phyloP scores from a whole-genome alignment of 2,329 filamentous ascomycete genomes.

The Dendryphion nanum region DNA sequence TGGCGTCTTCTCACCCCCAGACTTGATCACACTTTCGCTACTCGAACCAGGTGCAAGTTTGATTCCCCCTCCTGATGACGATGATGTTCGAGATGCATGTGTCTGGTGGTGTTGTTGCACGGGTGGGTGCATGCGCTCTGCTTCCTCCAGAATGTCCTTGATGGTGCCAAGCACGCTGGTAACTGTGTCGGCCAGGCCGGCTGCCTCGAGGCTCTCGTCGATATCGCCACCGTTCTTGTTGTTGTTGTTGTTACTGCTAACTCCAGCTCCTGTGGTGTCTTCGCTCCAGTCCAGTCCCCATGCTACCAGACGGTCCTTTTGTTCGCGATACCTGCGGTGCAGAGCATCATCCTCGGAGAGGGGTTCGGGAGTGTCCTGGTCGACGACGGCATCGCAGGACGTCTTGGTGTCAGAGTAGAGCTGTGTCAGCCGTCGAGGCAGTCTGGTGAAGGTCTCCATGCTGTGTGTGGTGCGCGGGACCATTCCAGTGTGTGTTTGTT shows the following conservation, averaged over 20 bases:
- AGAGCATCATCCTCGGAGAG: slow-evolving; percentile 67
- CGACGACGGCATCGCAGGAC: slow-evolving; percentile 68
- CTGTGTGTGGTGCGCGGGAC: slow-evolving; percentile 8
- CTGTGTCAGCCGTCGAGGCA: slow-evolving; percentile 46
- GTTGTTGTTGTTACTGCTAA: too few relatives aligned
- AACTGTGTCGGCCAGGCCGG: slow-evolving; percentile 73
- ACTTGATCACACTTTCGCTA: too few relatives aligned
- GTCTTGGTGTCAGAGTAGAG: slow-evolving; percentile 81
- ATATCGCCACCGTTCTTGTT: slow-evolving; percentile 63
- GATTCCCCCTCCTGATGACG: too few relatives aligned
- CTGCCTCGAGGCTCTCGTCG: slow-evolving; percentile 65
- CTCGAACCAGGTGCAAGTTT: slow-evolving; percentile 19
- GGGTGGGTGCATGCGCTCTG: slow-evolving; percentile 67
- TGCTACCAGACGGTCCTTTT: slow-evolving; percentile 73
- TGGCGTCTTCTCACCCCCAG: slow-evolving; percentile 37
- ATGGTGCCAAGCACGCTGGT: slow-evolving; percentile 78
- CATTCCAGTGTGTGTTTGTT: slow-evolving; percentile 3
- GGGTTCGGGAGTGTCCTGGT: slow-evolving; percentile 59
- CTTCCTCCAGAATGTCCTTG: slow-evolving; percentile 75
- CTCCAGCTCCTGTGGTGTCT: slow-evolving; percentile 51
- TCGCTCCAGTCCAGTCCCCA: slow-evolving; percentile 84
- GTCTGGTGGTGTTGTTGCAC: slow-evolving; percentile 26
- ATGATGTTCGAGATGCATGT: too few relatives aligned
- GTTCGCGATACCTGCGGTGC: slow-evolving; percentile 74
- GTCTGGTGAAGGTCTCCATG: slow-evolving; percentile 38